phyloP scores from a whole-genome alignment of 2,329 filamentous ascomycete genomes.

The Cercospora berteroae region DNA sequence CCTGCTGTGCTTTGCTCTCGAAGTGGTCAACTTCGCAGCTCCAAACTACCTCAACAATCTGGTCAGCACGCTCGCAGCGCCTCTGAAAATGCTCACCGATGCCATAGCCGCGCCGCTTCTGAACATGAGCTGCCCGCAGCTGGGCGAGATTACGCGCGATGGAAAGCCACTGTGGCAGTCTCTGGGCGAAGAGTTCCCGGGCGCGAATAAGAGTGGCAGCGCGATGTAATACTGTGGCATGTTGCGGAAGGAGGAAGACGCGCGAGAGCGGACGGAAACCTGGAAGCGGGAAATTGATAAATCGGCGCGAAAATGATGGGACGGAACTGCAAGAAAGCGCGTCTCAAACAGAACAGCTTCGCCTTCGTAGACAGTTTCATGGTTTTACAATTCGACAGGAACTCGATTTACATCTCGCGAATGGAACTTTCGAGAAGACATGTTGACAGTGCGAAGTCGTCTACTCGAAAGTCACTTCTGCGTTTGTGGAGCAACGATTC shows the following conservation, averaged over 20 bases:
- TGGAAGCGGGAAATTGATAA: background rate
- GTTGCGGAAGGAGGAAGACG: background rate
- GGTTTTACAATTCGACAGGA: background rate
- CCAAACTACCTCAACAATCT: slow-evolving; percentile 38
- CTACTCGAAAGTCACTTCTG: background rate
- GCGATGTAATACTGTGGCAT: slow-evolving; percentile 3
- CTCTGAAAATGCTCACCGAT: slow-evolving; percentile 20
- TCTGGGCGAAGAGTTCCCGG: slow-evolving; percentile 22
- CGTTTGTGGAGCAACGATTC: background rate
- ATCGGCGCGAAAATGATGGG: background rate
- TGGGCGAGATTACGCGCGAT: slow-evolving; percentile 23
- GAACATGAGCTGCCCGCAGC: slow-evolving; percentile 22
- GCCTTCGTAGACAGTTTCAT: background rate
- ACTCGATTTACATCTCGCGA: background rate
- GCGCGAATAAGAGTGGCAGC: slow-evolving; percentile 23
- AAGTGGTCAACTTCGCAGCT: slow-evolving; percentile 37
- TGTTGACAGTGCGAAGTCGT: background rate
- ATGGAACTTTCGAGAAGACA: background rate
- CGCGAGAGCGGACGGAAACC: no score
- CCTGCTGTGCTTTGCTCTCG: slow-evolving; percentile 23
- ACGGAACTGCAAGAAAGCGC: background rate
- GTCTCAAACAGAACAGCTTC: background rate
- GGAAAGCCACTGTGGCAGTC: slow-evolving; percentile 25
- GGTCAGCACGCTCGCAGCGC: slow-evolving; percentile 22
- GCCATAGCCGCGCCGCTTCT: slow-evolving; percentile 20